Evolutionary conservation across 2,329 filamentous ascomycete genomes (phyloP), one percentile per base, ranked within the genome.

Genomic region (Furcasterigmium furcatum): DNA sequence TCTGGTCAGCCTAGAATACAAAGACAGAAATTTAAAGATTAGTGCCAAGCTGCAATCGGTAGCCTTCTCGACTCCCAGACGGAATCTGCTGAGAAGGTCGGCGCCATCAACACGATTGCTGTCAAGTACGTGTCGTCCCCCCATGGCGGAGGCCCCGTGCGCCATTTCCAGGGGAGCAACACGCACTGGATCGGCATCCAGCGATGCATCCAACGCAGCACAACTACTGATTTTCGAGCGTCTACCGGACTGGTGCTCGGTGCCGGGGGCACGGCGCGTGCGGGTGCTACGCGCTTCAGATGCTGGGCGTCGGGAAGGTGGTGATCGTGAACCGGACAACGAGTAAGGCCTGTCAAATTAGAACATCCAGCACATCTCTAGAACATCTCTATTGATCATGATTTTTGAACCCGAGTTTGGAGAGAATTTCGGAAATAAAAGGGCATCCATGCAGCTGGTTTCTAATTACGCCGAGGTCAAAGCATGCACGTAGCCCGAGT

Each of bases 281-380:
- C 40, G 45, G 30, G 10, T 46, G 34, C 24, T 46, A 41, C 30
- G 38, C 38, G 22, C 18, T 38, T 7, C 22, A 36, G 30, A 21
- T 18, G n/a, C 30, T 43, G 20, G 41, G 41, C 9, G 25, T 42
- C 21, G 9, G 8, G 22, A 21, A 25, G 44, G 20, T 42, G 14
- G 21, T 24, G 7, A 36, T 46, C 13, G 44, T 46, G 14, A 46
- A 46, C 22, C 16, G 44, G 18, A 46, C 44, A 14, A n/a, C 19
- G 5, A 41, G 38, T 3, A 46, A 42, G 6, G 44, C 30, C 1
- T n/a, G n/a, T n/a, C n/a, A n/a, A n/a, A n/a, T n/a, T 14, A 22
- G 6, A 30, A 24, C 14, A 43, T 43, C 30, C n/a, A 14, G n/a
- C 10, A 29, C 20, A 36, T 38, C 41, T 30, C 16, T 9, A 5